Base-by-base conservation (phyloP, 345 rosid genomes). In the Eutrema heterophyllum region DNA sequence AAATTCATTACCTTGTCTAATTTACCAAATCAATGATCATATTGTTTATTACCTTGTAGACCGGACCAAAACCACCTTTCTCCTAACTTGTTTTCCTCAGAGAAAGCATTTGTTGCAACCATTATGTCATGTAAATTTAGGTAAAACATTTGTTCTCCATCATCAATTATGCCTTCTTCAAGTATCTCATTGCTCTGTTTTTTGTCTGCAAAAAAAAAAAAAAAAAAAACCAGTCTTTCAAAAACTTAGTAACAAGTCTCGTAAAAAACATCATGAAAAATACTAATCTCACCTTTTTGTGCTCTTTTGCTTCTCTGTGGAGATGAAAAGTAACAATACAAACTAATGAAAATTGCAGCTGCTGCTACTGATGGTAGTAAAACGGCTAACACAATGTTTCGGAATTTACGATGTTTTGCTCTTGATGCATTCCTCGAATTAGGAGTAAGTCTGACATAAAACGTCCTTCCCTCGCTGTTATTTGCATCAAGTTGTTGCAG, bases 361-460 rank as follows among this genome's bases (percentile, higher is more conserved):
- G n/a, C n/a, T n/a, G 24, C 60, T 33, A 32, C 8, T 55, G 40
- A 55, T 55, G 60, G 40, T 32, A 55, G 40, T 14, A 55, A 30
- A 32, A 32, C 60, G 8, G 60, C 18, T 55, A 55, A 30, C 39
- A 55, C 40, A 6, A 55, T 55, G 21, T 4, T 30, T 55, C 21
- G 32, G 40, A 13, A 6, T 55, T 55, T 32, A 14, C 6, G 24
- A 55, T 30, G 60, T 5, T 55, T 32, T 55, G 15, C 13, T 55
- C 35, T 52, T 48, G 26, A 16, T 4, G 27, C 29, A 49, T 48
- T 48, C 11, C 27, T 48, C 27, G 7, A 15, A 18, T 49, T 9
- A n/a, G n/a, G n/a, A n/a, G n/a, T n/a, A n/a, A n/a, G 83, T 74
- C 83, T 76, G 51, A 88, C 45, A 14, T 80, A 70, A 43, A 86